phyloP scores from a whole-genome alignment of 495 filamentous ascomycete genomes.

The Penicillium paxilli region DNA sequence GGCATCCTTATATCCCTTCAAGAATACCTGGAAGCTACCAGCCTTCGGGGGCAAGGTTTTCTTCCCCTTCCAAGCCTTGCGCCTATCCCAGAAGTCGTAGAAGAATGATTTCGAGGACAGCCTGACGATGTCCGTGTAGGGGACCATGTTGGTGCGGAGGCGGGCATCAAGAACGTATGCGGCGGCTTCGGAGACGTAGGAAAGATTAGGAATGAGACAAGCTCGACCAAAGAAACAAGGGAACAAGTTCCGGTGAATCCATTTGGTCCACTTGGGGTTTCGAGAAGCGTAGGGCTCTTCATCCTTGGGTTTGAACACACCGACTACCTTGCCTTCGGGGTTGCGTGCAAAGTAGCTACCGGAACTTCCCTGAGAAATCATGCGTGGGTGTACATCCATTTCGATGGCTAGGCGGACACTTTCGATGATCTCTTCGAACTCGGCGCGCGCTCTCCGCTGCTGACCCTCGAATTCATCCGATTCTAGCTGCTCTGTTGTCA shows the following conservation, averaged over 20 bases:
- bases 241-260: slow-evolving; percentile 92
- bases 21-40: slow-evolving; percentile 95
- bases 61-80: slow-evolving; percentile 81
- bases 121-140: slow-evolving; percentile 92
- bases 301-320: slow-evolving; percentile 99
- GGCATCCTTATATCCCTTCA: slow-evolving; percentile 95
- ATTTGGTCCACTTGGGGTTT: slow-evolving; percentile 95
- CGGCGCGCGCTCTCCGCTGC: slow-evolving; percentile 65
- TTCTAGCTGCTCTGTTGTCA: slow-evolving; percentile 72
- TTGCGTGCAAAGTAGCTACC: slow-evolving; percentile 98
- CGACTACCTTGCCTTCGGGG: slow-evolving; percentile 86
- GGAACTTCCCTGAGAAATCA: slow-evolving; percentile 96
- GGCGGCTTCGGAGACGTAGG: slow-evolving; percentile 96
- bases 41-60: slow-evolving; percentile 89
- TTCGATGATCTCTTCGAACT: slow-evolving; percentile 89
- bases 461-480: slow-evolving; percentile 53
- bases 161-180: slow-evolving; percentile 93
- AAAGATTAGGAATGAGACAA: slow-evolving; percentile 97
- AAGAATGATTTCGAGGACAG: slow-evolving; percentile 96
- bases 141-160: slow-evolving; percentile 87
- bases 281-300: slow-evolving; percentile 94
- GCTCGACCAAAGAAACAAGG: slow-evolving; percentile 96
- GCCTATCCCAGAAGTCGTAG: slow-evolving; percentile 95
- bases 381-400: slow-evolving; percentile 86
- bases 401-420: slow-evolving; percentile 88